Evolutionary conservation across 2,329 filamentous ascomycete species (phyloP), one percentile per base, ranked within the genome.

Genomic region (Ustulina deusta): DNA sequence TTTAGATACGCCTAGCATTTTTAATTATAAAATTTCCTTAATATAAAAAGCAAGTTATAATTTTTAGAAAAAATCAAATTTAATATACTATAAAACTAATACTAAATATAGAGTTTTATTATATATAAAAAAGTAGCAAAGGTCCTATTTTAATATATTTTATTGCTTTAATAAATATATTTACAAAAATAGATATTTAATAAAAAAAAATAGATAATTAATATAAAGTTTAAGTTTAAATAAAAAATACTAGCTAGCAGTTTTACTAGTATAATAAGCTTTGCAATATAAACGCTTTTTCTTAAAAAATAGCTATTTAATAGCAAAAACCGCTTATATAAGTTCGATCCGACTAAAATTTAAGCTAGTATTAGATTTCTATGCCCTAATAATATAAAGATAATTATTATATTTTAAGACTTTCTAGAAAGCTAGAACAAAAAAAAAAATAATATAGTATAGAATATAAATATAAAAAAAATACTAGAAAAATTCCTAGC

Each of bases 261-360:
- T 15, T 48, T 48, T 48, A 48, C 20, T 9, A 48, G 11, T 48
- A 48, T 48, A 48, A 48, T 48, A 48, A 25, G 44, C 44, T 48
- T 48, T 48, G 15, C 27, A 48, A 48, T 48, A 15, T 15, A 48
- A 48, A 48, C 4, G 10, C 22, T 22, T 9, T 48, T 48, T 7
- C 13, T 48, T 9, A 48, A 48, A 48, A 9, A 48, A 20, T 48
- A 27, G 22, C 44, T 48, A 48, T 11, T 46, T 46, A 6, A 22
- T 22, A 22, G n/a, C 3, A 22, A 46, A 46, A 46, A 11, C 15
- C 20, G 2, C 15, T 48, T 48, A 27, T 7, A 15, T 1, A 7
- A 48, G 10, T 48, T 48, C 27, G 27, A 48, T 44, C 42, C n/a
- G 4, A 44, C 17, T 20, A 48, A 7, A 48, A 48, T 48, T 27